Conservation (phyloP, 306 rosid species). For the Geum urbanum region DNA sequence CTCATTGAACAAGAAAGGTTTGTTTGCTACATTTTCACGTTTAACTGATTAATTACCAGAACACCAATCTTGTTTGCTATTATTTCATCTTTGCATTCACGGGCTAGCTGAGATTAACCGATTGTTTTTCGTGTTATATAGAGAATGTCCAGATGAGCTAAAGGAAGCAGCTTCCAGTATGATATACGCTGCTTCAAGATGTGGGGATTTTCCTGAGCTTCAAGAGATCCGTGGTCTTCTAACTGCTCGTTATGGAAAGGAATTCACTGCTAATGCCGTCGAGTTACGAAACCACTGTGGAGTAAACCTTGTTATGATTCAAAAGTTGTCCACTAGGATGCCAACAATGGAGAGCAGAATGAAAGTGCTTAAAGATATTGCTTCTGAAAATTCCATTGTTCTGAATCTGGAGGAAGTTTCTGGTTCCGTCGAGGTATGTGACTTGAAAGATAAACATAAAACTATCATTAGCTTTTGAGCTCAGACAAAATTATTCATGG, state of each 20-base stretch:
- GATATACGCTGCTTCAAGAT: slow-evolving; percentile 73
- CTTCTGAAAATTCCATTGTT: slow-evolving; percentile 51
- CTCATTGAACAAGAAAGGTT: slow-evolving; percentile 82
- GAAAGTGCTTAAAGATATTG: slow-evolving; percentile 71
- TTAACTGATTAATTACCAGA: too few species aligned
- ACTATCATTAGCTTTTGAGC: background rate
- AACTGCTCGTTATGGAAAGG: slow-evolving; percentile 67
- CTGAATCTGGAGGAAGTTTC: slow-evolving; percentile 52
- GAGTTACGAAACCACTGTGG: slow-evolving; percentile 75
- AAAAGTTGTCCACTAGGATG: slow-evolving; percentile 66
- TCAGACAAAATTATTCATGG: slow-evolving; percentile 8
- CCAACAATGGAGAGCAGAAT: slow-evolving; percentile 63
- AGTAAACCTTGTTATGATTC: slow-evolving; percentile 55
- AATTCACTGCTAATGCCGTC: slow-evolving; percentile 53
- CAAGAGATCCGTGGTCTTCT: slow-evolving; percentile 63
- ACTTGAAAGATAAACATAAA: background rate
- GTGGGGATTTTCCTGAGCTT: slow-evolving; percentile 96
- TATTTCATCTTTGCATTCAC: background rate
- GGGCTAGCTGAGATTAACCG: background rate
- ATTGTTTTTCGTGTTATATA: slow-evolving; percentile 7
- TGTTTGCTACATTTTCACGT: background rate
- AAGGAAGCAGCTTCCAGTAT: slow-evolving; percentile 68
- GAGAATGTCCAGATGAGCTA: slow-evolving; percentile 79
- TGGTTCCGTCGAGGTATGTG: slow-evolving; percentile 44
- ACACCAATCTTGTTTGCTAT: too few species aligned